These are phyloP conservation scores for Pleurotus sapidus DNA, from an alignment of 768 basidiomycete species.

Conservation along the genomic window DNA sequence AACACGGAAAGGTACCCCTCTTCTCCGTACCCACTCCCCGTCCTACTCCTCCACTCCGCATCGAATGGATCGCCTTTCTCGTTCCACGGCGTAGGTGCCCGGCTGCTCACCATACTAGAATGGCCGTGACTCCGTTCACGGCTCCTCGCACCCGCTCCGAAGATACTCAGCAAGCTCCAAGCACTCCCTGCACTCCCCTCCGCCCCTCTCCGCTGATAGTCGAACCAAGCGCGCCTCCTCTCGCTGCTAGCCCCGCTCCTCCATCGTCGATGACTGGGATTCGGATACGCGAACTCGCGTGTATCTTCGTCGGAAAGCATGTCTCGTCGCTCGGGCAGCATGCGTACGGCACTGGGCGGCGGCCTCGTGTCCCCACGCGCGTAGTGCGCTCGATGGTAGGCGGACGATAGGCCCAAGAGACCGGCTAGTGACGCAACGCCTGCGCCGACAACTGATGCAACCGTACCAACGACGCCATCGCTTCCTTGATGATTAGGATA, in stretches of 20 bases:
- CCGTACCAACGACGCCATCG: conserved; percentile 8
- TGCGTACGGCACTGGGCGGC: conserved; percentile 18
- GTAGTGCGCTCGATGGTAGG: not conserved
- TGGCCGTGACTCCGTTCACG: conserved; percentile 33
- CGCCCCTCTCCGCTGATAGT: conserved; percentile 18
- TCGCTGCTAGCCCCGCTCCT: conserved; percentile 9
- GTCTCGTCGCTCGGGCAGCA: conserved; percentile 46
- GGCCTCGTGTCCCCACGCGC: not conserved
- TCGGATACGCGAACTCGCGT: conserved; percentile 38
- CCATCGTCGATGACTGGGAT: not conserved
- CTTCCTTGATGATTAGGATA: not conserved
- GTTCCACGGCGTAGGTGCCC: conserved; percentile 25
- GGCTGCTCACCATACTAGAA: conserved; percentile 20
- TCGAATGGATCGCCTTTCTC: conserved; percentile 56
- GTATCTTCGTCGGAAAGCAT: conserved; percentile 81
- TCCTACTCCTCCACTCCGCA: conserved; percentile 18
- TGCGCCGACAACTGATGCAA: conserved; percentile 11
- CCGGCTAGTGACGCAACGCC: conserved; percentile 2
- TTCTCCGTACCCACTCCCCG: not conserved
- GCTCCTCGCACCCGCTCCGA: conserved; percentile 32
- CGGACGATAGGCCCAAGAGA: not conserved
- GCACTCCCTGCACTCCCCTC: conserved; percentile 44
- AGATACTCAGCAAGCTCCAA: conserved; percentile 51
- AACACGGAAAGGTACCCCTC: not conserved
- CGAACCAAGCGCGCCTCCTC: conserved; percentile 32